phyloP scores from a whole-genome alignment of 2,329 filamentous ascomycete species.

The Exophiala sp. region DNA sequence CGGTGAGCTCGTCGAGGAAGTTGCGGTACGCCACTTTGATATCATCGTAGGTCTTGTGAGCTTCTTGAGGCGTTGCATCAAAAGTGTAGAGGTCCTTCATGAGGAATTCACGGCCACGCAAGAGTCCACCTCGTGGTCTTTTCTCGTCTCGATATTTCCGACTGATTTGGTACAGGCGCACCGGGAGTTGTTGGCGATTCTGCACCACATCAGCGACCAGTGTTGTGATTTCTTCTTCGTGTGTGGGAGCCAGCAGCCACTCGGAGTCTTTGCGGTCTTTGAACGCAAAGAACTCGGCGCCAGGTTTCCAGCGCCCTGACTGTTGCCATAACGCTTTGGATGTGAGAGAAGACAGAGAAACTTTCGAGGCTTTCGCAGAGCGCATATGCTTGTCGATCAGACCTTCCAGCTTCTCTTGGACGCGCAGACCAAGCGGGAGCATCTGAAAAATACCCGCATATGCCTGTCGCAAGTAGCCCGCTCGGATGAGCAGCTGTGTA shows the following conservation, averaged over 20 bases:
- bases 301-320: slow-evolving; percentile 74
- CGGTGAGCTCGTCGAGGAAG: slow-evolving; percentile 76
- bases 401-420: slow-evolving; percentile 81
- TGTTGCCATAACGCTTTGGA: slow-evolving; percentile 78
- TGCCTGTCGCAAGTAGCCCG: slow-evolving; percentile 73
- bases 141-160: slow-evolving; percentile 93
- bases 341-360: slow-evolving; percentile 80
- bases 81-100: slow-evolving; percentile 99
- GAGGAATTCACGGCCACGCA: slow-evolving; percentile 84
- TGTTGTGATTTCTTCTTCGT: slow-evolving; percentile 92
- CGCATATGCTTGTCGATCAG: slow-evolving; percentile 89
- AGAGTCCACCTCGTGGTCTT: slow-evolving; percentile 78
- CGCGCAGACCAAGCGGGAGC: slow-evolving; percentile 77
- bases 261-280: slow-evolving; percentile 70
- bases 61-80: slow-evolving; percentile 64
- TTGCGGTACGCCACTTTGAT: slow-evolving; percentile 70
- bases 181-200: slow-evolving; percentile 81
- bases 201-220: slow-evolving; percentile 69
- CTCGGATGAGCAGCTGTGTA: slow-evolving; percentile 41
- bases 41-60: slow-evolving; percentile 72
- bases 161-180: slow-evolving; percentile 89
- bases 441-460: slow-evolving; percentile 91
- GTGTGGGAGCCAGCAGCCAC: slow-evolving; percentile 83
- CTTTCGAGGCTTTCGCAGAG: slow-evolving; percentile 68
- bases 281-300: slow-evolving; percentile 71